A percentile compares a stretch with the other conserved stretches of the same genome.
phyloP scores from a whole-genome alignment of 176 grass and related monocot species.

The Eleusine indica region DNA sequence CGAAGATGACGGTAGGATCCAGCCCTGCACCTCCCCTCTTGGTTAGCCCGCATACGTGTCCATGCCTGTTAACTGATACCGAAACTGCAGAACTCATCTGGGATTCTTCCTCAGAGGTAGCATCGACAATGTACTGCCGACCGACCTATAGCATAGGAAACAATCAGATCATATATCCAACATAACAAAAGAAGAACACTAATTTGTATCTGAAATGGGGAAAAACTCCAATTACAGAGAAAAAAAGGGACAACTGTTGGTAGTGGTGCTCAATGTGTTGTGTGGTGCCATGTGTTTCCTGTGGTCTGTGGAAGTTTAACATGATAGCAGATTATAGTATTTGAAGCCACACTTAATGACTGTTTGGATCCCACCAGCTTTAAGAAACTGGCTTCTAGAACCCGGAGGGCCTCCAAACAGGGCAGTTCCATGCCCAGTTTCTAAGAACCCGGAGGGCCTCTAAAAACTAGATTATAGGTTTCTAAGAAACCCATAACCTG shows the following conservation, averaged over 20 bases:
- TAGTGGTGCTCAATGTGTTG: neutral
- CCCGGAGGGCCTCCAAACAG: too few species aligned
- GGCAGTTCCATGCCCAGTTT: too few species aligned
- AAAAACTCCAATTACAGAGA: neutral
- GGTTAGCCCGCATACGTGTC: conserved; percentile 73
- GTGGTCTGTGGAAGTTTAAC: neutral
- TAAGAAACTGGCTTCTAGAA: too few species aligned
- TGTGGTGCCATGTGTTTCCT: neutral
- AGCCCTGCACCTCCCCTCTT: conserved; percentile 77
- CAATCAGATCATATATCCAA: conserved; percentile 10
- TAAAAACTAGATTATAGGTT: too few species aligned
- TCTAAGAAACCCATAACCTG: too few species aligned
- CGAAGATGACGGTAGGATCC: conserved; percentile 77
- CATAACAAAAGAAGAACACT: neutral
- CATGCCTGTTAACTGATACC: conserved; percentile 70
- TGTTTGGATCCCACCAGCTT: too few species aligned
- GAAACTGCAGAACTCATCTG: conserved; percentile 89
- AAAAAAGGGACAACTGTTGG: neutral
- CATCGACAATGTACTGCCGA: conserved; percentile 79
- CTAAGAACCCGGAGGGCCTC: too few species aligned
- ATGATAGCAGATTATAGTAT: neutral
- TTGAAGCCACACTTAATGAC: neutral
- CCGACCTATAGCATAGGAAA: conserved; percentile 56
- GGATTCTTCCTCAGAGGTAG: conserved; percentile 83
- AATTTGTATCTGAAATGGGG: neutral